Base-by-base conservation (phyloP, 257 asterid species). In the Coffea eugenioides region DNA sequence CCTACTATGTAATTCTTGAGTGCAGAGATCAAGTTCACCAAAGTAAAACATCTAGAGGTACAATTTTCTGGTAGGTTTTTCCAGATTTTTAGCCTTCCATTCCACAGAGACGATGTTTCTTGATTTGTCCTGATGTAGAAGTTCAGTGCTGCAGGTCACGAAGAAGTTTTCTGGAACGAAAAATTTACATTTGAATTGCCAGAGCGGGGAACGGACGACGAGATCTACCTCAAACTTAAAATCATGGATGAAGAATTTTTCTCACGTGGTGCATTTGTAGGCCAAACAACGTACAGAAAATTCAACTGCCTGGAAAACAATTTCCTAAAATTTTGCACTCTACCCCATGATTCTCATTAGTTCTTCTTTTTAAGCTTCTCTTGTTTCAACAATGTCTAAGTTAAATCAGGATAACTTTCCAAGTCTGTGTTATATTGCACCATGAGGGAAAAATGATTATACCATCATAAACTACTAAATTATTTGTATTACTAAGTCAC, bases 1-100 rank as follows among this genome's bases (percentile, higher is more conserved):
- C 88, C 73, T 91, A 88, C 82, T 92, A 84, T 88, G 97, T 94
- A 18, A 74, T 85, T 76, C 84, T 90, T 78, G 91, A 90, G 86
- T 90, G 96, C 83, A 93, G 97, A 69, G 77, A 84, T 82, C 93
- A 91, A 78, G 73, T 80, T 34, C 76, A 80, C 82, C 86, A 79
- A 85, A 94, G 93, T 85, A 94, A 90, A 81, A 85, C 77, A 76
- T 89, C 96, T 23, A 83, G 83, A 87, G 96, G 97, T 91, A 16
- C 43, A 81, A 10, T 51, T 39, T 81, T 80, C 64, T 74, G 9
- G 25, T 48, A 9, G 14, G 49, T 6, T 56, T 54, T 69, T 73
- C 21, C 8, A 31, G 49, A 57, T 57, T 46, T 18, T 23, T 8
- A 11, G 13, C 56, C 45, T 74, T 51, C 13, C 36, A 4, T 2